phyloP scores from a whole-genome alignment of 148 eudicot species.

The Silene conica region DNA sequence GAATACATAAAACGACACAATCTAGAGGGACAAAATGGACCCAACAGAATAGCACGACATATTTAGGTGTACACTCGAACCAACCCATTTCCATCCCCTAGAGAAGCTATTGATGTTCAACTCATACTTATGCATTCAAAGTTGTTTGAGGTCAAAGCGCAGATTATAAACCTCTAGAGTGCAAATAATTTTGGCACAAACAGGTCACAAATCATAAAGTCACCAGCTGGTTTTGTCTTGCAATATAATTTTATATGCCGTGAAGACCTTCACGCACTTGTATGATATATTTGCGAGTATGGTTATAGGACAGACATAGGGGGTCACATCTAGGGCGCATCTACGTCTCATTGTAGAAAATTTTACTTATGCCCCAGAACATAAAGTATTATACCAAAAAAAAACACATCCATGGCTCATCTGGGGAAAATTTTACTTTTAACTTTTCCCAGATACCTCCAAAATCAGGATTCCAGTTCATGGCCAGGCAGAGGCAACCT shows the following conservation, averaged over 20 bases:
- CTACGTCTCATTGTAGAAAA: no score
- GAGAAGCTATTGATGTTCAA: not conserved
- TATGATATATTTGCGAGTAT: no score
- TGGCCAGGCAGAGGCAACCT: not conserved
- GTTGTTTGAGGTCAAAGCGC: not conserved
- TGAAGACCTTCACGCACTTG: not conserved
- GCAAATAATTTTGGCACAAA: not conserved
- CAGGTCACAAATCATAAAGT: not conserved
- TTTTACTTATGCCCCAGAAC: not conserved
- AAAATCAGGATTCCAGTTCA: not conserved
- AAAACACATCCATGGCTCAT: not conserved
- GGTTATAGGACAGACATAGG: no score
- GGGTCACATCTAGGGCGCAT: no score
- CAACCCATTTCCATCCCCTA: not conserved
- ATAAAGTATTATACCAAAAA: not conserved
- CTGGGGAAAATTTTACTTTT: not conserved
- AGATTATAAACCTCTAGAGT: not conserved
- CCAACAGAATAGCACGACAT: not conserved
- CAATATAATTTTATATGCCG: not conserved
- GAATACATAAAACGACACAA: not conserved
- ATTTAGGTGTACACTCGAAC: not conserved
- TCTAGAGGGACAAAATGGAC: not conserved
- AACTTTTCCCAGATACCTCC: not conserved
- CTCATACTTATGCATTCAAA: no score
- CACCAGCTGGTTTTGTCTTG: not conserved